phyloP scores from a whole-genome alignment of 495 filamentous ascomycete genomes.

The Jackrogersella minutella region DNA sequence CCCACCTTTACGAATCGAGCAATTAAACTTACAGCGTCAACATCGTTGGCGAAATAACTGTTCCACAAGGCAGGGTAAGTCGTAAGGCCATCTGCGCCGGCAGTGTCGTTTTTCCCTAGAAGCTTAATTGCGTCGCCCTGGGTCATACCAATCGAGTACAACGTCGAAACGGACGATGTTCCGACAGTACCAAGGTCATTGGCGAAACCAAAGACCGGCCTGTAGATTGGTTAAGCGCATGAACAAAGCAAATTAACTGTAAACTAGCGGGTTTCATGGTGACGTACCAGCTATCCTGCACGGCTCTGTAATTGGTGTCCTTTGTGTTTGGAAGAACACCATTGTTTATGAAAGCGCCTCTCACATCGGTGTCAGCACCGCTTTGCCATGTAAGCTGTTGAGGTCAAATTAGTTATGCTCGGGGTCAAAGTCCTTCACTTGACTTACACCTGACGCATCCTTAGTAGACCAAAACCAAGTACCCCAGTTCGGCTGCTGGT shows the following conservation, averaged over 20 bases:
- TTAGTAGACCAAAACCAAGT: conserved; percentile 74
- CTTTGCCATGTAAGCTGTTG: conserved; percentile 65
- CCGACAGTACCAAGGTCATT: conserved; percentile 69
- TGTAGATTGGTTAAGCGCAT: conserved; percentile 36
- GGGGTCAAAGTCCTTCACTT: not conserved
- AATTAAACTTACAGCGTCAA: conserved; percentile 52
- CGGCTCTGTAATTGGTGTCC: conserved; percentile 71
- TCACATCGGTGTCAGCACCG: conserved; percentile 70
- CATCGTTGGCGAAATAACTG: conserved; percentile 68
- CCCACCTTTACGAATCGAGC: not conserved
- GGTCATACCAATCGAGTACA: conserved; percentile 83
- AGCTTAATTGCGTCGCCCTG: conserved; percentile 82
- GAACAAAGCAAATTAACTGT: not conserved
- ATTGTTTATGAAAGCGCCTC: conserved; percentile 69
- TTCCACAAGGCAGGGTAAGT: conserved; percentile 82
- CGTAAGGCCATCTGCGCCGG: conserved; percentile 68
- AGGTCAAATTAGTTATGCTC: conserved; percentile 30
- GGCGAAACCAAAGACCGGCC: conserved; percentile 87
- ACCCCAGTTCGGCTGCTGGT: conserved; percentile 87
- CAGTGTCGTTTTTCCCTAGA: conserved; percentile 72
- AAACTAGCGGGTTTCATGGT: not conserved
- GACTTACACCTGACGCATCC: conserved; percentile 47
- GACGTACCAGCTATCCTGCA: conserved; percentile 70
- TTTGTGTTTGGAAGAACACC: conserved; percentile 70
- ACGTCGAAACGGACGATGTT: conserved; percentile 44